Base-by-base conservation (phyloP, 208 protist genomes). In the Crithidia fasciculata region DNA sequence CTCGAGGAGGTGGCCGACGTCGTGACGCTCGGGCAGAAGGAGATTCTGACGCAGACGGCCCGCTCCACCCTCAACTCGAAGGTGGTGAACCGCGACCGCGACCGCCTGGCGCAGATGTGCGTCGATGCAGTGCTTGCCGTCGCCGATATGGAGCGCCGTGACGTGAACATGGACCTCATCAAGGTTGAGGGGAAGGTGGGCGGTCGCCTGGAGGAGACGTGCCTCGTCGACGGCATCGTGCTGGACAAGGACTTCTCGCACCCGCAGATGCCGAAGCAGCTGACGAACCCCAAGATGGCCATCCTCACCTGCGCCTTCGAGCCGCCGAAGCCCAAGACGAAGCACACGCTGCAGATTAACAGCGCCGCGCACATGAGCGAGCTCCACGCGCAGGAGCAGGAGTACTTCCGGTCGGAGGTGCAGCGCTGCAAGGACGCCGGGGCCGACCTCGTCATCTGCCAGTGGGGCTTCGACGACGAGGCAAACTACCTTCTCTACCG, bases 381-480 rank as follows among this genome's bases (percentile, higher is more conserved):
- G 59, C 93, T 99, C 16, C 91, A 98, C 75, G 81, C 95, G 53
- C 83, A 98, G 66, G 99, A 99, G 94, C 97, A 99, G 83, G 86
- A 98, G 67, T 99, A 99, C 84, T 99, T 99, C 87, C 78, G 88
- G 37, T 88, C 99, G 10, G 80, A 96, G 71, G 91, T 98, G 19
- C 67, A 95, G 59, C 81, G 89, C 43, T 96, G 94, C 72, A 99
- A 99, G 88, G 95, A 98, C 15, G 89, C 92, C 41, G 99, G 99
- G 39, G 96, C 98, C 13, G 99, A 98, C 75, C 88, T 99, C 16
- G 98, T 99, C 64, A 92, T 99, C 77, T 99, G 99, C 87, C 99
- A 99, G 91, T 99, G 99, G 99, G 99, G 99, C 66, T 99, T 99
- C 82, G 99, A 99, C 86, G 99, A 99, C 83, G 99, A 99, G 87